Base-by-base conservation (phyloP, 148 eudicot species). In the Silene uniflora region DNA sequence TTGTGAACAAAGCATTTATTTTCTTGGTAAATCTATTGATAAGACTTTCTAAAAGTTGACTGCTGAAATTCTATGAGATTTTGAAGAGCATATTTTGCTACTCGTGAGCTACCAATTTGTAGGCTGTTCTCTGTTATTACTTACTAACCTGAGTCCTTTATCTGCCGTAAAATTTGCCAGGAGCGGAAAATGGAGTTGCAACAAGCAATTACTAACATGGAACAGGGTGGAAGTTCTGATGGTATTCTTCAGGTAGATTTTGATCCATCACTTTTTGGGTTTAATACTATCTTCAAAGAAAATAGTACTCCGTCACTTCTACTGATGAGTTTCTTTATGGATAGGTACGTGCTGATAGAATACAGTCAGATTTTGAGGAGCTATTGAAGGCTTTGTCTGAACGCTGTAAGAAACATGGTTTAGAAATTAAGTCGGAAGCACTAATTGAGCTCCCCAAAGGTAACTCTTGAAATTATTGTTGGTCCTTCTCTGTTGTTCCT, bases 201-300 rank as follows among this genome's bases (percentile, higher is more conserved):
- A 23, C 99, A 95, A 80, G 99, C 99, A 71, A 88, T 95, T 70
- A 77, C 76, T 64, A 95, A 89, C 83, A 89, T 95, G 91, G 97
- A 95, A 84, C 99, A 95, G 82, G 99, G 98, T 83, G 98, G 99
- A 77, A 95, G 99, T 82, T 92, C 93, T 58, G 99, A 95, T 73
- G 99, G 99, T 70, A 90, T 95, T 85, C 98, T 95, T 84, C 99
- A 95, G 97, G 99, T 92, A 82, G 84, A 71, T 46, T 72, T 71
- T 73, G 52, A 67, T 65, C 55, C n/a, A 22, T 74, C 62, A 39
- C 23, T 80, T 61, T 14, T 42, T 23, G 67, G 73, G 66, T 52
- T 32, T 68, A 69, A 42, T 54, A 10, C 56, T 32, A 14, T 71
- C 17, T 44, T 46, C 22, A 0, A 72, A n/a, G 18, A 23, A 27